These are phyloP conservation scores for Cyclospora cayetanensis DNA, from an alignment of 169 alveolate genomes.

Conservation along the genomic window DNA sequence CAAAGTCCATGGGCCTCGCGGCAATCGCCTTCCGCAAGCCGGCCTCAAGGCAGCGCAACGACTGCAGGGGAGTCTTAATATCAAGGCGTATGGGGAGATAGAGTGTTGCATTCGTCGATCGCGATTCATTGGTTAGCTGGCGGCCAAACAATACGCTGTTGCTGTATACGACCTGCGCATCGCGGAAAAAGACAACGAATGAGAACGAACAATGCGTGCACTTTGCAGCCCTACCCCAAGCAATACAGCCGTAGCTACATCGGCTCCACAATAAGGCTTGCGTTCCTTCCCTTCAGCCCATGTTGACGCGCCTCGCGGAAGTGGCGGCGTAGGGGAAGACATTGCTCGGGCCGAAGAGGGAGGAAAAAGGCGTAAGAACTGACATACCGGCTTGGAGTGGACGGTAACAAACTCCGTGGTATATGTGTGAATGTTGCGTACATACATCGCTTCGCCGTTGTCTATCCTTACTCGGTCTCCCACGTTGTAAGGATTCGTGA, in stretches of 20 bases:
- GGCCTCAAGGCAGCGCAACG: slow-evolving; percentile 39
- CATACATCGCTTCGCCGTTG: slow-evolving; percentile 84
- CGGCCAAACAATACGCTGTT: slow-evolving; percentile 58
- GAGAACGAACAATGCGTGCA: not conserved
- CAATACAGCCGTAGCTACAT: too few relatives aligned
- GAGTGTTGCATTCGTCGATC: slow-evolving; percentile 57
- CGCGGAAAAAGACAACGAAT: not conserved
- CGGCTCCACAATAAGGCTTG: too few relatives aligned
- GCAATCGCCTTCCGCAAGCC: slow-evolving; percentile 59
- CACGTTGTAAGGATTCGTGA: slow-evolving; percentile 86
- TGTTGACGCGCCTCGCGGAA: too few relatives aligned
- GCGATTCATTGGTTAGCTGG: slow-evolving; percentile 61
- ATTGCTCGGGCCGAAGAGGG: not conserved
- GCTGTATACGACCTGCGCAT: slow-evolving; percentile 63
- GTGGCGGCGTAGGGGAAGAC: too few relatives aligned
- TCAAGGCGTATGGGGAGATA: slow-evolving; percentile 46
- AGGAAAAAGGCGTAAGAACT: not conserved
- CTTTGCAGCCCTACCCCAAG: too few relatives aligned
- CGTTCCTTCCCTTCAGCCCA: too few relatives aligned
- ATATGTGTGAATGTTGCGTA: slow-evolving; percentile 83
- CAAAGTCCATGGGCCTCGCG: slow-evolving; percentile 68
- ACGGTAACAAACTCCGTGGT: slow-evolving; percentile 82
- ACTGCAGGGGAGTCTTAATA: slow-evolving; percentile 57
- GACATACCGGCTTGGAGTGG: slow-evolving; percentile 77
- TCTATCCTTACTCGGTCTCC: slow-evolving; percentile 86